Base-by-base conservation (phyloP, 306 rosid genomes). In the Vigna reflexopilosa region DNA sequence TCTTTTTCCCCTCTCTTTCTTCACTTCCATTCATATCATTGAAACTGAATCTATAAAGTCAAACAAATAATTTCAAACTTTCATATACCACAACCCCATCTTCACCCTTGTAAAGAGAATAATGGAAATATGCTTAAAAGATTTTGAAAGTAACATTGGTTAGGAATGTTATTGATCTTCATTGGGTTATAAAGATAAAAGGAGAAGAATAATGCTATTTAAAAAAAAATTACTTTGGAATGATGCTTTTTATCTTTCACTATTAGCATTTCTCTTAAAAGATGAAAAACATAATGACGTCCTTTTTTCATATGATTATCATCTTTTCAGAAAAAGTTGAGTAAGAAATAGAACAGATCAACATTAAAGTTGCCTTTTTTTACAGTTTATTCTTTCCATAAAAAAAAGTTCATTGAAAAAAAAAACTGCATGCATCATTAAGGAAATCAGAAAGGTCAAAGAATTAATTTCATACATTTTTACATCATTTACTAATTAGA, bases 21-120 rank as follows among this genome's bases (percentile, higher is more conserved):
- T 71, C 44, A 30, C 45, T 34, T 61, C 36, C 7, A 59, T 45
- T 59, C 70, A 64, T 83, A 72, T 65, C 8, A 72, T 77, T 77
- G 56, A 57, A 67, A 78, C 28, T 47, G 47, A 67, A 42, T 49
- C 57, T 32, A 61, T 51, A 63, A 61, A 75, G 81, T 83, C 75
- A 75, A 79, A 74, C 75, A 79, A 50, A 67, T 73, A 9, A 28
- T 78, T 65, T 36, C 6, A 38, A 30, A 45, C 48, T 19, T 20
- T 10, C 7, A 22, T 38, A 34, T 70, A 63, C 58, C 68, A 20
- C 59, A 69, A 24, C 9, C 50, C 48, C 80, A 66, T 69, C 76
- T 42, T 72, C 72, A 32, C 2, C 19, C 16, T 51, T 54, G 5
- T 13, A 26, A 54, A 26, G 11, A 34, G 56, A 44, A 51, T 20